Evolutionary conservation across 495 filamentous ascomycete genomes (phyloP), one percentile per base, ranked within the genome.

Genomic region (Penicillium pulvis): DNA sequence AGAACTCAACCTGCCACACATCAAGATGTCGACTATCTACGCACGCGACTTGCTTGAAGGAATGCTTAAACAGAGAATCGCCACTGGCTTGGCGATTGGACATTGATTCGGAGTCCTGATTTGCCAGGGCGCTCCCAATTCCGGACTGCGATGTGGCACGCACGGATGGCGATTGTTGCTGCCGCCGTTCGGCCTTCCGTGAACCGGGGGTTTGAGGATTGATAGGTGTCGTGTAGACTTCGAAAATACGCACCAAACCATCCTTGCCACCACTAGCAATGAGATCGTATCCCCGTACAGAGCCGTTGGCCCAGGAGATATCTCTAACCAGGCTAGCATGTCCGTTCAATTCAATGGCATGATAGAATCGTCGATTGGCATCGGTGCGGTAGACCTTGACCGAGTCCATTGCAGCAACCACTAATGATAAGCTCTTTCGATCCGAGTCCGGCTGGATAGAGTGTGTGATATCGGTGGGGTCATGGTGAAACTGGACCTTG

Each of bases 211-310:
- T 63, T 28, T 76, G 73, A 3, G 64, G 71, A 17, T 59, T 67
- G 11, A 64, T 59, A 4, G 71, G 36, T 3, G 64, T 69, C 17
- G 90, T 89, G 35, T 85, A 82, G 0, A 99, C 75, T 66, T 92
- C 83, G 63, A 92, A 97, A 6, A 98, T 86, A 24, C 95, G 83
- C 46, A 98, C 81, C 58, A 84, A 85, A 4, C 94, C 93, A 68
- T 99, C 94, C 69, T 93, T 92, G 66, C 90, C 91, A 1, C 91
- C 93, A 31, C 93, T 95, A 6, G 94, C 95, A 61, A 98, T 82
- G 53, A 96, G 79, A 68, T 99, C 93, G 65, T 88, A 92, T 1
- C 92, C 92, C 31, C 92, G 73, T 41, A 90, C 87, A 62, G 91
- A 92, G 16, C 91, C 91, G 51, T 89, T 89, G 8, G 94, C 92